phyloP scores from a whole-genome alignment of 208 protist genomes.

The Willaertia magna region DNA sequence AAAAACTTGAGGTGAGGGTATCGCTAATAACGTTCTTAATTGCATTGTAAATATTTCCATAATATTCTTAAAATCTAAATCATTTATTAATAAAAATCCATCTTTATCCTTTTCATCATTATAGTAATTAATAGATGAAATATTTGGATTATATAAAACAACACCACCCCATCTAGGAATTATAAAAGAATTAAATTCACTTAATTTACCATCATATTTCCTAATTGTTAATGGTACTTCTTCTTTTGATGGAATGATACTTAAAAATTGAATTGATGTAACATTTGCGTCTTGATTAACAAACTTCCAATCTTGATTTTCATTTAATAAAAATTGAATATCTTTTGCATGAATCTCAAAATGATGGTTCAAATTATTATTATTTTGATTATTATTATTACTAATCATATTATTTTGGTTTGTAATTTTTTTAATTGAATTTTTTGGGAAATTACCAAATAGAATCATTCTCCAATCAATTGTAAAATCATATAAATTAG shows the following conservation, averaged over 20 bases:
- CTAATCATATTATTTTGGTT: no score
- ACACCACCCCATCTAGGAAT: constrained; percentile 8
- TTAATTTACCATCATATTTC: background rate
- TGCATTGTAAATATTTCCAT: background rate
- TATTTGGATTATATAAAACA: background rate
- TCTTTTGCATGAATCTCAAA: background rate
- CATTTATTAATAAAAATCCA: background rate
- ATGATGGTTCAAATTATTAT: no score
- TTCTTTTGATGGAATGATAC: background rate
- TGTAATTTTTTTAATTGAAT: background rate
- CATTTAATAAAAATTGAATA: constrained; percentile 1
- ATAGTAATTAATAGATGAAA: no score
- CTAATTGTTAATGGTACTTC: background rate
- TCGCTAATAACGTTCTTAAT: background rate
- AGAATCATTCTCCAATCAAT: background rate
- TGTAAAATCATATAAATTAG: background rate
- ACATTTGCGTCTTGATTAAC: background rate
- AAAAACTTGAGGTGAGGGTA: background rate
- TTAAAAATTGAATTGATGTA: background rate
- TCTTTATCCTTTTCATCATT: background rate
- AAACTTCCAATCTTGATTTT: constrained; percentile 5
- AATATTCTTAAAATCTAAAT: background rate
- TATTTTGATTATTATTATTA: no score
- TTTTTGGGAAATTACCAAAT: background rate
- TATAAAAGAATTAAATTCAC: background rate